Evolutionary conservation across 306 rosid genomes (phyloP), one percentile per base, ranked within the genome.

Genomic region (Citrullus amarus): DNA sequence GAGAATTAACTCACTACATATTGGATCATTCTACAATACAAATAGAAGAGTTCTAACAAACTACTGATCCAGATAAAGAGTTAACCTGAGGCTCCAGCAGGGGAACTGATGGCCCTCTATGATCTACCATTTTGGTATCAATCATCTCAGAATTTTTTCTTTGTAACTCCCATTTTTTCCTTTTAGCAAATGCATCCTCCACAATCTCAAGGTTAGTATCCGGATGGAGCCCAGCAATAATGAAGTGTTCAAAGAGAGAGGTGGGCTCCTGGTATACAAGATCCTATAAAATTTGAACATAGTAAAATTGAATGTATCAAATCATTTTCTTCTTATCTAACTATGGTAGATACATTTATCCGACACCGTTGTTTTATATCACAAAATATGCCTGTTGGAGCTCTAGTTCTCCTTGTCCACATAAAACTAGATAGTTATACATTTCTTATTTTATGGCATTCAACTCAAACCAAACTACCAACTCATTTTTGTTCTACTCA

Each of bases 151-250:
- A 65, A 30, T 75, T 88, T 85, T 62, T 82, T 86, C 75, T 84
- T 70, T 88, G 90, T 39, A 69, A 85, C 86, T 92, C 86, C 97
- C 92, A 84, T 82, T 83, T 87, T 86, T 91, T 95, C 83, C 88
- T 92, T 81, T 75, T 87, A 70, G 87, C 91, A 87, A 90, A 94
- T 75, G 92, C 86, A 18, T 71, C 81, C 83, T 89, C 97, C 88
- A 88, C 93, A 16, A 6, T 68, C 65, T 87, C 92, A 84, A 94
- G 90, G 78, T 90, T 90, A 76, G 96, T 50, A 83, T 92, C 94
- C 20, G 97, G 95, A 85, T 84, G 96, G 86, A 94, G 93, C 88
- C 98, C 98, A 84, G 76, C 92, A 80, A 95, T 87, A 85, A 95
- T 86, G 78, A 95, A 89, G 87, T 91, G 96, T 86, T 95, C 98